Evolutionary conservation across 2,329 filamentous ascomycete species (phyloP).

Genomic region (Nemania abortiva): DNA sequence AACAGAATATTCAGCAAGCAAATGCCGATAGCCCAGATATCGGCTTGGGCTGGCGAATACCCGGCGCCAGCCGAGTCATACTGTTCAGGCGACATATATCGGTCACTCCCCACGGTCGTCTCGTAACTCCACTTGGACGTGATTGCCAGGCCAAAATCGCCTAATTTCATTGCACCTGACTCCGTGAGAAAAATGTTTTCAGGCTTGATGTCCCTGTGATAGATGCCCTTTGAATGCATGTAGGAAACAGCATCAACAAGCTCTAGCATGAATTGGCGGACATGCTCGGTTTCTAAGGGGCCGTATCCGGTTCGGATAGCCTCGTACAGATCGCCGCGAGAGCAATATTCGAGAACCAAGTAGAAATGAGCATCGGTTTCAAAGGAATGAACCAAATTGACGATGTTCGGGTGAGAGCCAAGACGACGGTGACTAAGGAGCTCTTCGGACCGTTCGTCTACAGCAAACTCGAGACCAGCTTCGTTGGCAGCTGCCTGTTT

Average conservation of each 20-base stretch:
- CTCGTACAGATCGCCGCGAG: conserved; percentile 96
- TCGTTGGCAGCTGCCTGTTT: conserved; percentile 77
- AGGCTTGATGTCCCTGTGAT: conserved; percentile 98
- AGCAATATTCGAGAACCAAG: conserved; percentile 94
- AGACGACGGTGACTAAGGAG: conserved; percentile 83
- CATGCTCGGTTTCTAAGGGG: conserved; percentile 93
- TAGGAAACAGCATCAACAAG: conserved; percentile 89
- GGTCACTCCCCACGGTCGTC: conserved; percentile 93
- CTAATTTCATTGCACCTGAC: conserved; percentile 91
- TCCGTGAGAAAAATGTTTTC: conserved; percentile 98
- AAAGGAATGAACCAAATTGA: conserved; percentile 91
- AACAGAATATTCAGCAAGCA: conserved; percentile 97
- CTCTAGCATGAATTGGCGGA: conserved; percentile 96
- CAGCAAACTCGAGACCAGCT: conserved; percentile 72
- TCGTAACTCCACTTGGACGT: conserved; percentile 91
- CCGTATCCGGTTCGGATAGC: conserved; percentile 91
- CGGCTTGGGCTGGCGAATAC: conserved; percentile 92
- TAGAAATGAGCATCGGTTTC: conserved; percentile 92
- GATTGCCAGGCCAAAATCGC: conserved; percentile 94
- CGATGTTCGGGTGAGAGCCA: conserved; percentile 86
- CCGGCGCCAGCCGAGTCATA: conserved; percentile 89
- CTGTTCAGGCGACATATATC: conserved; percentile 99
- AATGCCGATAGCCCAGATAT: conserved; percentile 97
- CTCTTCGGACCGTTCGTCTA: conserved; percentile 88
- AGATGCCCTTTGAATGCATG: conserved; percentile 91